Base-by-base conservation (phyloP, 768 basidiomycete genomes). In the Trametes cubensis region DNA sequence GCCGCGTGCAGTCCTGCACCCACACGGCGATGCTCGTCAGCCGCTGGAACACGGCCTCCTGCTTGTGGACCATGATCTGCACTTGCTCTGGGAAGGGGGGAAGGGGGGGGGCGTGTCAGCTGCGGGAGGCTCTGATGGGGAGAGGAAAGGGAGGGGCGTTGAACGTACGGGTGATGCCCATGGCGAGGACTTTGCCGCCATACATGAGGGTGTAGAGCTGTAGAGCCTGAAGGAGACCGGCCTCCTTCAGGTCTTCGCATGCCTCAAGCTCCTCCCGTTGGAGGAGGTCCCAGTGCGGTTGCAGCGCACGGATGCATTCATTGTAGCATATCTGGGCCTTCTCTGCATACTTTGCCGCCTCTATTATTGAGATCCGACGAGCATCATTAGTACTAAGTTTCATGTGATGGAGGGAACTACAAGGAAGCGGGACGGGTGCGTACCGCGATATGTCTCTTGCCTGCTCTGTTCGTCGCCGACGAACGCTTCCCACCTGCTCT, bases 201-300 rank as follows among this genome's bases (percentile, higher is more conserved):
- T 68, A 68, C 67, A 68, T 68, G 57, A 68, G 65, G 28, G 64
- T 62, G 61, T 66, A 68, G 45, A 68, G 48, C 58, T 61, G 53
- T 20, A 64, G 44, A 42, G 65, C 67, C 30, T 68, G 67, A 7
- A 66, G 54, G 34, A 68, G 63, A 15, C 65, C 67, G 3, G 58
- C 45, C 26, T 66, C 51, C 61, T 55, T 45, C 40, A 68, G 55
- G 26, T 64, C 61, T 21, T 57, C 58, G 21, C 49, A 58, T 13
- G 38, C 44, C 25, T 64, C 49, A 20, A 40, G 25, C 57, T 66
- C 62, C 5, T 57, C 59, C 44, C 47, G 30, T 46, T 66, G 48
- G 11, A 68, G 63, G 40, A 68, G 57, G 21, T 64, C 62, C 55
- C 52, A 23, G 48, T 68, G 63, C 25, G 67, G 65, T 60, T 55